Evolutionary conservation across 2,329 filamentous ascomycete species (phyloP), one percentile per base, ranked within the genome.

Genomic region (Xylariales sp.): DNA sequence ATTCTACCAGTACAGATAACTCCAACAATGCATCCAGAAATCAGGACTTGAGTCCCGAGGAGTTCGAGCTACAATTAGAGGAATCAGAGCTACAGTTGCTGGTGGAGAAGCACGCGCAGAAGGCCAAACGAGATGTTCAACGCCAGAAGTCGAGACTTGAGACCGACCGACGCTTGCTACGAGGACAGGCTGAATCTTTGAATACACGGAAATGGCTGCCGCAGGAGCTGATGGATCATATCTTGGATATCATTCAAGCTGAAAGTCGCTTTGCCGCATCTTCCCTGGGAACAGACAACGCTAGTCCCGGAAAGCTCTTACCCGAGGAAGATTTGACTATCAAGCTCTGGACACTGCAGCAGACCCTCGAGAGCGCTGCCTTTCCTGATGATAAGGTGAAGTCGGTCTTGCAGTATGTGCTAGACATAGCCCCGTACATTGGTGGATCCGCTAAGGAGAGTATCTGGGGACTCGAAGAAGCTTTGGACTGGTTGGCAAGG

Each of bases 41-140:
- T 39, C 67, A 78, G 41, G 68, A 76, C 20, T 65, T 91, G 49
- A 88, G 80, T 36, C 84, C 91, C 1, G 91, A 96, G 58, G 88
- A 97, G 60, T 85, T 96, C 38, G 93, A 96, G 58, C 82, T 71
- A 48, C 88, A 95, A 55, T 76, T 97, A 12, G 88, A 96, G 60
- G 84, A 89, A 54, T 85, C 88, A n/a, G 88, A 95, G 54, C 71
- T 98, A 27, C 90, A 97, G 61, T 67, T 87, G 16, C 68, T 96
- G 5, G 84, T 97, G 12, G 91, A 97, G 48, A 93, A 89, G 57
- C 70, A 91, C 62, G 83, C 84, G 0, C 68, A 77, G 29, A 95
- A 91, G 62, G 83, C 84, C 46, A 84, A 84, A 52, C 82, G 84
- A 54, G 90, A 96, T 63, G 82, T 84, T 12, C 71, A 77, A 48